A percentile compares a stretch with the other conserved stretches of the same genome.
These are phyloP conservation scores for Dryas drummondii DNA, from an alignment of 306 rosid species.

Conservation along the genomic window DNA sequence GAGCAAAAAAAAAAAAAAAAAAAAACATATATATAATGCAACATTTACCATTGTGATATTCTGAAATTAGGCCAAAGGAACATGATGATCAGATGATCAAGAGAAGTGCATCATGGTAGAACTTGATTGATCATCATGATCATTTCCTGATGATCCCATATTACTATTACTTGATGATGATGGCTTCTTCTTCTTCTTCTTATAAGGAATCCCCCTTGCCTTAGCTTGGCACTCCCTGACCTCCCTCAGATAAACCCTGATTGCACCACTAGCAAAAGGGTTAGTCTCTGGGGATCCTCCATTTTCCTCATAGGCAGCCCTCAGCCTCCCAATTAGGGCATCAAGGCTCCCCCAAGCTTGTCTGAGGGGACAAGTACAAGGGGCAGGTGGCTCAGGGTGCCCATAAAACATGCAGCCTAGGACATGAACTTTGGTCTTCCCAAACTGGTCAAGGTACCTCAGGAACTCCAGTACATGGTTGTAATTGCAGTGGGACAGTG, in stretches of 20 bases:
- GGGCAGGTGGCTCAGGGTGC: conserved; percentile 93
- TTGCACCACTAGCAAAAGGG: conserved; percentile 82
- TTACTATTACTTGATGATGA: background rate
- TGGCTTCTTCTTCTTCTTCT: conserved; percentile 83
- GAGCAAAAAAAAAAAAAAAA: no score
- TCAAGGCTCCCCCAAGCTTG: conserved; percentile 99
- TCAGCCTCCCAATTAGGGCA: conserved; percentile 86
- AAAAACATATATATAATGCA: no score
- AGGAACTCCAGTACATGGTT: conserved; percentile 89
- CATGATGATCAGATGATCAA: conserved; percentile 25
- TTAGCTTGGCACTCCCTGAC: conserved; percentile 88
- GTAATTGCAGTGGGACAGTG: conserved; percentile 74
- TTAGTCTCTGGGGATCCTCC: conserved; percentile 78
- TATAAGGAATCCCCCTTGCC: conserved; percentile 95
- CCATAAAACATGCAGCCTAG: conserved; percentile 93
- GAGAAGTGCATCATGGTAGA: conserved; percentile 47
- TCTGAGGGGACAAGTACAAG: conserved; percentile 84
- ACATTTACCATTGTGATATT: conserved; percentile 36
- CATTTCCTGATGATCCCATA: conserved; percentile 34
- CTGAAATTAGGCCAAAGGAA: conserved; percentile 20
- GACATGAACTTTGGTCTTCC: conserved; percentile 90
- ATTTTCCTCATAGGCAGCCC: conserved; percentile 96
- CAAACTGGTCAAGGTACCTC: conserved; percentile 86
- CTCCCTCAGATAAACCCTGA: conserved; percentile 82
- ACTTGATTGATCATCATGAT: conserved; percentile 41